Conservation (phyloP, 192 early-diverging fungal genomes). For the Cladochytrium replicatum region DNA sequence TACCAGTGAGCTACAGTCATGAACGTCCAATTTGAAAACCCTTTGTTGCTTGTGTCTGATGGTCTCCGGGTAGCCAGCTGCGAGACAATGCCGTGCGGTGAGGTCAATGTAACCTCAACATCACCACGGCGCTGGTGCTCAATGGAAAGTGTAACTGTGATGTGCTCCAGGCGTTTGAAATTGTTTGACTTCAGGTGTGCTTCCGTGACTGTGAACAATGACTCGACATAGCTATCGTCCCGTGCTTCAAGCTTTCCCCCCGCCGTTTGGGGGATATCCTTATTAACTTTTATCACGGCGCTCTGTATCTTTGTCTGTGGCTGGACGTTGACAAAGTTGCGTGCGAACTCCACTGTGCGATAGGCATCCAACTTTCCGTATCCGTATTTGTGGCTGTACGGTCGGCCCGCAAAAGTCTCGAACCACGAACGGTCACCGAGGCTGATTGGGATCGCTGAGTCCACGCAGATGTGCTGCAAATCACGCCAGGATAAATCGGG, state of each 20-base stretch:
- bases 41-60: conserved; percentile 53
- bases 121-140: conserved; percentile 75
- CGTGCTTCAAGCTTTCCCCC: background rate
- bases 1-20: conserved; percentile 96
- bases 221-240: conserved; percentile 18
- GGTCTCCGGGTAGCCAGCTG: conserved; percentile 55
- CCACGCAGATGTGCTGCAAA: conserved; percentile 75
- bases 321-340: conserved; percentile 49
- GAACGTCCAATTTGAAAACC: conserved; percentile 83
- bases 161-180: conserved; percentile 65
- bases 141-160: conserved; percentile 78
- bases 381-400: conserved; percentile 87
- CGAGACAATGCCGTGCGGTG: conserved; percentile 57
- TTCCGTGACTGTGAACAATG: conserved; percentile 30
- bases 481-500: conserved; percentile 97
- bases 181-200: conserved; percentile 33
- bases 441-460: conserved; percentile 65
- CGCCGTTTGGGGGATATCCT: conserved; percentile 40
- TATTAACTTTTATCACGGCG: conserved; percentile 26
- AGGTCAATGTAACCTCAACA: conserved; percentile 70
- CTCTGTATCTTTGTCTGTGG: conserved; percentile 52
- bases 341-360: conserved; percentile 68
- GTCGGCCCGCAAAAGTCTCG: conserved; percentile 52
- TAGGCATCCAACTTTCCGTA: conserved; percentile 86
- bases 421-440: conserved; percentile 65